Base-by-base conservation (phyloP, 2,329 filamentous ascomycete species). In the Samsoniella hepiali region DNA sequence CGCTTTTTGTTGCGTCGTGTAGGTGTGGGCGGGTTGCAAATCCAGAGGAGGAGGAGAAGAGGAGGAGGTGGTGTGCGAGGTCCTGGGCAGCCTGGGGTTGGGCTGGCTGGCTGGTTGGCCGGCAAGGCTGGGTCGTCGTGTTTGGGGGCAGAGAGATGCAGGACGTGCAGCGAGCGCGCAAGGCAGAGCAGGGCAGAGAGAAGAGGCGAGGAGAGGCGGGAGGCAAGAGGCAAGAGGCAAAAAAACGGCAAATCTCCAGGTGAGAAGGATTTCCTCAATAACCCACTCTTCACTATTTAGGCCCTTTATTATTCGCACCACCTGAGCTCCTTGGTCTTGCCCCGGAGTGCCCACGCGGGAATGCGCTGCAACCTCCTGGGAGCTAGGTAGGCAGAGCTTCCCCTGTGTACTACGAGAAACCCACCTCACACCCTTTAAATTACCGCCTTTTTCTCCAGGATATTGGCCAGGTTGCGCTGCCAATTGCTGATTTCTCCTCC, bases 21-120 rank as follows among this genome's bases (percentile, higher is more conserved):
- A 51, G 49, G 49, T 51, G 58, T 62, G 58, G 58, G 50, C 50
- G 29, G 50, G 31, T 45, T 54, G 58, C 58, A 60, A 62, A 53
- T 60, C 47, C 55, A 53, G 47, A 49, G 13, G 50, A 36, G 50
- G 40, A 54, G 40, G 38, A 9, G 58, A 45, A 9, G 32, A 31
- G 40, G 40, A 31, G 47, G 36, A 13, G 47, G 27, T 59, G 44
- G 40, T 44, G 54, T 40, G 9, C 11, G 51, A 36, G 51, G 36
- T 27, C n/a, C 32, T 40, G 34, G 34, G 31, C 6, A 1, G n/a
- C 57, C 34, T 31, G 45, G 22, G 45, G 47, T 34, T 45, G 42
- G 40, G 32, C 29, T 31, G 38, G 22, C 22, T 22, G 22, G 22
- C 22, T 22, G 22, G 22, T 22, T 22, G 22, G 22, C 22, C 22